Percentiles rank a stretch among this genome's conserved stretches.
These are phyloP conservation scores for Dacryopinax primogenitus DNA, from an alignment of 768 basidiomycete species.

Conservation along the genomic window DNA sequence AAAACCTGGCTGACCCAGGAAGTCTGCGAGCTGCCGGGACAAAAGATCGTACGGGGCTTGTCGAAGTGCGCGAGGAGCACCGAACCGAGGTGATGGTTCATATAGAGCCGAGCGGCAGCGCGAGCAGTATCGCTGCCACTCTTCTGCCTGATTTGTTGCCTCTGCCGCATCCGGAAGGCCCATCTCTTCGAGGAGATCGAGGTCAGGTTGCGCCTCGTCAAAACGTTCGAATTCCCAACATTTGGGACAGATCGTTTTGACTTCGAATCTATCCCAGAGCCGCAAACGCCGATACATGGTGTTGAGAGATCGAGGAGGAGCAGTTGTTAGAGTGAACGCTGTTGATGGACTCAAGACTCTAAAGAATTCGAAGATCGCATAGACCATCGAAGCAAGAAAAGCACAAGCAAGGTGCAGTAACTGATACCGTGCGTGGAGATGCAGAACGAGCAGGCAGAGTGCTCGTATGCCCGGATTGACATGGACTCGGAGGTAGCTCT, in stretches of 20 bases:
- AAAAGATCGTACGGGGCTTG: neutral
- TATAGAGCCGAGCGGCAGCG: too few relatives aligned
- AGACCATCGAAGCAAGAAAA: neutral
- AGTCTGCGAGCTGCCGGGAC: neutral
- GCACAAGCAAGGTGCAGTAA: neutral
- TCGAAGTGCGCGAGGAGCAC: too few relatives aligned
- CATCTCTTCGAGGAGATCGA: too few relatives aligned
- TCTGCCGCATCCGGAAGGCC: too few relatives aligned
- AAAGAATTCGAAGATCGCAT: neutral
- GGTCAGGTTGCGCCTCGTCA: neutral
- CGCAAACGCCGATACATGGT: neutral
- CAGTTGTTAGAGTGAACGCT: neutral
- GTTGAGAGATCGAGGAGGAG: neutral
- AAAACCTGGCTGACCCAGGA: conserved; percentile 16
- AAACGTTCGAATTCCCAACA: neutral
- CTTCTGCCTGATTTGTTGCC: too few relatives aligned
- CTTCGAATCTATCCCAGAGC: neutral
- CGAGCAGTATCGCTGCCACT: too few relatives aligned
- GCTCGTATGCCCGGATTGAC: neutral
- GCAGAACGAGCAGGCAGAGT: neutral
- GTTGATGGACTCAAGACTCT: neutral
- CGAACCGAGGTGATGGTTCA: too few relatives aligned
- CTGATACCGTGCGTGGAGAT: neutral
- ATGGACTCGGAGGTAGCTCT: neutral
- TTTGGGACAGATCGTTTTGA: neutral